Conservation (phyloP, 2,329 filamentous ascomycete species). For the Talaromyces sp. region DNA sequence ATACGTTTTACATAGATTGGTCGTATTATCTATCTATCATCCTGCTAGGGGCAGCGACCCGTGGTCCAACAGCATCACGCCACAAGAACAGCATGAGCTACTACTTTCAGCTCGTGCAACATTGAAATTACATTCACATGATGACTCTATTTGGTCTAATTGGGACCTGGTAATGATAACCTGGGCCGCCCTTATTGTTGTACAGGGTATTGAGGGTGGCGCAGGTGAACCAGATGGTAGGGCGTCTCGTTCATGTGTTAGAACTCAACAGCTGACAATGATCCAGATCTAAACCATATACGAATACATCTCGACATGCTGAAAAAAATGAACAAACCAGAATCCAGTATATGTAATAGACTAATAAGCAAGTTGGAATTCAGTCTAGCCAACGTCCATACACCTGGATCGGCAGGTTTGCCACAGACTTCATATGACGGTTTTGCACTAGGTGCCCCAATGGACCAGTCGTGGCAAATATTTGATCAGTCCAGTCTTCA, state of each 20-base stretch:
- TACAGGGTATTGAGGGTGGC: conserved; percentile 9
- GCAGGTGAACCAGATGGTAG: conserved; percentile 9
- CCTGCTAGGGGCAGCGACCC: conserved; percentile 9
- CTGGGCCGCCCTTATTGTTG: conserved; percentile 11
- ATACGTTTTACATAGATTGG: conserved; percentile 12
- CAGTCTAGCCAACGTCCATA: conserved; percentile 6
- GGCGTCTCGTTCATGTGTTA: not conserved
- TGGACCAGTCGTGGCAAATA: conserved; percentile 9
- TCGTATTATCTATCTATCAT: conserved; percentile 12
- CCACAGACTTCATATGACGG: conserved; percentile 4
- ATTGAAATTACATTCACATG: conserved; percentile 10
- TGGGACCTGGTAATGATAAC: conserved; percentile 11
- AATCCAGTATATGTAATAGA: conserved; percentile 7
- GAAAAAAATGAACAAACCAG: conserved; percentile 7
- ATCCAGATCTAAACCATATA: conserved; percentile 8
- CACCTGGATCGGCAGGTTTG: conserved; percentile 5
- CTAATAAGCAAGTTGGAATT: conserved; percentile 8
- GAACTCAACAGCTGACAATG: not conserved
- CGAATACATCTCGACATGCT: conserved; percentile 12
- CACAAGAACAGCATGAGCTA: conserved; percentile 9
- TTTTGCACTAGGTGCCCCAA: conserved; percentile 1
- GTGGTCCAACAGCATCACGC: conserved; percentile 10
- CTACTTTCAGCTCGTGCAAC: conserved; percentile 11
- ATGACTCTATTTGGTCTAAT: conserved; percentile 9
- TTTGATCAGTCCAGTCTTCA: conserved; percentile 10